These are phyloP conservation scores for Entonaema liquescens DNA, from an alignment of 495 filamentous ascomycete genomes.

Conservation along the genomic window DNA sequence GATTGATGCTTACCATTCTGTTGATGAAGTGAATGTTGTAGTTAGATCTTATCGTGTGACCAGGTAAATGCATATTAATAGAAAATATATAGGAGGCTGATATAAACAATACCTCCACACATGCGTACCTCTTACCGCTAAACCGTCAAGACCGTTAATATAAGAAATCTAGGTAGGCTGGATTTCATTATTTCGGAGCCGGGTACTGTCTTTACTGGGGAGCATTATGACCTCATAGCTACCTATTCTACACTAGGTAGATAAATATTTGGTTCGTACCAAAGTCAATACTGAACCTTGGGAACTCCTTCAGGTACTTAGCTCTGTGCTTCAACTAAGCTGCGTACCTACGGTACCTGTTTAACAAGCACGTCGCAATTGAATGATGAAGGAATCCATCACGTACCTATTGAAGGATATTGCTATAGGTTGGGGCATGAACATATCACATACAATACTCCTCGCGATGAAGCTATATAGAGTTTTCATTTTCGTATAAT, in stretches of 20 bases:
- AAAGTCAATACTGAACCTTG: no score
- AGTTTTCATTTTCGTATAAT: no score
- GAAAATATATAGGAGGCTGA: background rate
- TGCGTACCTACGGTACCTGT: no score
- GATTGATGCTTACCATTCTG: background rate
- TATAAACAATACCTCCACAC: background rate
- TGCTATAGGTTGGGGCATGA: no score
- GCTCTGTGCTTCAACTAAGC: background rate
- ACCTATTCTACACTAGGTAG: background rate
- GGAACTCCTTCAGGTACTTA: no score
- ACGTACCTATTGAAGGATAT: no score
- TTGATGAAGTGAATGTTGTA: background rate
- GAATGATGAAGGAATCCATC: no score
- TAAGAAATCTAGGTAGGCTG: background rate
- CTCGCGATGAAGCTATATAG: no score
- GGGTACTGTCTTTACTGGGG: background rate
- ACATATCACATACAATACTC: no score
- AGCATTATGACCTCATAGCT: slow-evolving; percentile 24
- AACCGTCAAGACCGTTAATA: background rate
- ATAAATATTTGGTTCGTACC: background rate
- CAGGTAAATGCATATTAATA: background rate
- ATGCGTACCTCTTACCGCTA: background rate
- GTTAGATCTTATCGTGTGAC: background rate
- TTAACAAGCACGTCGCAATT: no score
- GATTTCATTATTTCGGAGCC: background rate